phyloP scores from a whole-genome alignment of 1,284 basidiomycete genomes.

The Termitomyces sp. region DNA sequence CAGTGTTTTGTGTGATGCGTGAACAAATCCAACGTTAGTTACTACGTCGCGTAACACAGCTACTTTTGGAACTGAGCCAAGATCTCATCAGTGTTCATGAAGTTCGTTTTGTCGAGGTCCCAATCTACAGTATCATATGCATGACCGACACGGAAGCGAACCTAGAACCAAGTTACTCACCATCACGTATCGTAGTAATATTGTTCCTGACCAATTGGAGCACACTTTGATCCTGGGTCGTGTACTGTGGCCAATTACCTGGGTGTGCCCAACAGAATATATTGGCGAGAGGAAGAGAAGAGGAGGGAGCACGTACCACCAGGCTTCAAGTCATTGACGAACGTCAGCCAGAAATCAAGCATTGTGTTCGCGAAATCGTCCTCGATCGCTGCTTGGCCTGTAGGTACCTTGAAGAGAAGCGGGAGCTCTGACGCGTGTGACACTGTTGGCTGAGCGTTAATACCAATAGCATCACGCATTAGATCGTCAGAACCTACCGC shows the following conservation, averaged over 20 bases:
- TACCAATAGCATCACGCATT: too few relatives aligned
- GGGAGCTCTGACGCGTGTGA: constrained; percentile 46
- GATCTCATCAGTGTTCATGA: constrained; percentile 37
- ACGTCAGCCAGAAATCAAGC: constrained; percentile 50
- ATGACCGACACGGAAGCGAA: neutral
- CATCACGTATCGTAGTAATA: constrained; percentile 4
- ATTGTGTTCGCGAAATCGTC: constrained; percentile 38
- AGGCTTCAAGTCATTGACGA: constrained; percentile 48
- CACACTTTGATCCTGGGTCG: neutral
- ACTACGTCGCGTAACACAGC: neutral
- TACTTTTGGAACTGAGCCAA: constrained; percentile 46
- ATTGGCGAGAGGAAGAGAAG: neutral
- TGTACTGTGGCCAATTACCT: constrained; percentile 19
- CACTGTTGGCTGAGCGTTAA: constrained; percentile 27
- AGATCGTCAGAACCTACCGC: neutral
- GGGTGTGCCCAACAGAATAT: neutral
- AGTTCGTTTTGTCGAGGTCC: constrained; percentile 36
- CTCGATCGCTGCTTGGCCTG: neutral
- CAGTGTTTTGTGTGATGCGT: too few relatives aligned
- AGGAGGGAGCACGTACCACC: constrained; percentile 34
- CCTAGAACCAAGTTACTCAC: neutral
- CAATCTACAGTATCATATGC: constrained; percentile 29
- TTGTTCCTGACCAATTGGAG: constrained; percentile 6
- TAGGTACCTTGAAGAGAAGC: constrained; percentile 41
- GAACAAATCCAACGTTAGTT: too few relatives aligned